Evolutionary conservation across 78 protist genomes (phyloP), one percentile per base, ranked within the genome.

Genomic region (Dictyostelium brefeldianum): DNA sequence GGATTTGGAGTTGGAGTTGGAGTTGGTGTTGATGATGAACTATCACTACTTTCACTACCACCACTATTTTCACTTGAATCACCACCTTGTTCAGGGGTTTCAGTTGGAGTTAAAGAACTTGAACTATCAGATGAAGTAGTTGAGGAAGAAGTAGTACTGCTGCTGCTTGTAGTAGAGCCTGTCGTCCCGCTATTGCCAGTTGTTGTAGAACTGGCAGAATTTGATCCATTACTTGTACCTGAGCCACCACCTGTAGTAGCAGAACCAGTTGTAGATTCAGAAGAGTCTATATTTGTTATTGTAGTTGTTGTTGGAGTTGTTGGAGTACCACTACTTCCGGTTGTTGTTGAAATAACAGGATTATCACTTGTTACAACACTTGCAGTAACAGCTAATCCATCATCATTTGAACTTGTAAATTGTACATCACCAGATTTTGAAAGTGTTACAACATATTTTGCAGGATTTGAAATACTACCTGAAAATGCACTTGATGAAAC

Each of bases 381-480:
- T 0, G 18, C 57, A 1, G 22, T 31, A 10, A 47, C 5, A 0
- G 71, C 18, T 8, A 27, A 3, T 14, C 48, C 3, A 2, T 48
- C 22, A 31, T 71, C 83, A 5, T 62, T 70, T 6, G 48, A 7
- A 47, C 83, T 59, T 0, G 81, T 11, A 10, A 85, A 56, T 9
- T 20, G 36, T 3, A 75, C 9, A 56, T 6, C 62, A 20, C 78
- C 77, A 2, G 53, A 41, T 12, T 53, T 47, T 5, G 65, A n/a
- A 7, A 75, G 12, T 22, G 54, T 71, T 1, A 75, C 29, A 4
- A 22, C 36, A 48, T 56, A 85, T 3, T 46, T 59, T n/a, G 83
- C 92, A 4, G 92, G 92, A 22, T n/a, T 43, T 6, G 53, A 5
- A 48, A 46, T 51, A 29, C 75, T 27, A 11, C 92, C 92, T 12